A percentile compares a stretch with the other conserved stretches of the same genome.
Conservation (phyloP, 2,329 filamentous ascomycete genomes). For the Fusarium proliferatum region DNA sequence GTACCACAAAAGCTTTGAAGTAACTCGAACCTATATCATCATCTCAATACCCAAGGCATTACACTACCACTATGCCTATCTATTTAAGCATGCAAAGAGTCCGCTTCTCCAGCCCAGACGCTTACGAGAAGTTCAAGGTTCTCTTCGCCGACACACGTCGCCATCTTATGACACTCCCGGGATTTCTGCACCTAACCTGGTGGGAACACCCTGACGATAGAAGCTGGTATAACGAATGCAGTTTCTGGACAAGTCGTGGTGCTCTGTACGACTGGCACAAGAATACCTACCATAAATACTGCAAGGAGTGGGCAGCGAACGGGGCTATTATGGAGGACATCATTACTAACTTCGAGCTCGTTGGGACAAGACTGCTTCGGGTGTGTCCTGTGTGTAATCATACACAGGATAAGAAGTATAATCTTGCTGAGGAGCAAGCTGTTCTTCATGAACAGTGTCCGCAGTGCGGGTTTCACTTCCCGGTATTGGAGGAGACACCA, state of each 20-base stretch:
- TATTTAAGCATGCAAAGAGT: slow-evolving; percentile 18
- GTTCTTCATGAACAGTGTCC: slow-evolving; percentile 28
- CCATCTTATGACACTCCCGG: slow-evolving; percentile 22
- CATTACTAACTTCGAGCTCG: slow-evolving; percentile 35
- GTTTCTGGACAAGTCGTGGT: slow-evolving; percentile 28
- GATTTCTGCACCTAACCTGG: slow-evolving; percentile 23
- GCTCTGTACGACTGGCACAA: slow-evolving; percentile 32
- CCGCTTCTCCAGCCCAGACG: slow-evolving; percentile 25
- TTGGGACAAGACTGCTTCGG: slow-evolving; percentile 17
- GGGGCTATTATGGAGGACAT: slow-evolving; percentile 38
- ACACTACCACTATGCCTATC: slow-evolving; percentile 2
- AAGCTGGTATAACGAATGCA: slow-evolving; percentile 32
- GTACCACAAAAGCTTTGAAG: background rate
- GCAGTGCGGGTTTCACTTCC: slow-evolving; percentile 33
- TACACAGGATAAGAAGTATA: slow-evolving; percentile 34
- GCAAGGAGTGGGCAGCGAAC: slow-evolving; percentile 25
- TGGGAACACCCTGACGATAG: slow-evolving; percentile 24
- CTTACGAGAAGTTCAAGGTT: slow-evolving; percentile 26
- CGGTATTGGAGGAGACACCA: slow-evolving; percentile 26
- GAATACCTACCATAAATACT: slow-evolving; percentile 34
- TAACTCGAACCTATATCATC: background rate
- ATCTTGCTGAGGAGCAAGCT: slow-evolving; percentile 30
- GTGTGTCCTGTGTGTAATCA: slow-evolving; percentile 28
- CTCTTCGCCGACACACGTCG: slow-evolving; percentile 27
- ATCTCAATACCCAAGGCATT: too few species aligned